Evolutionary conservation across 2,329 filamentous ascomycete species (phyloP), one percentile per base, ranked within the genome.

Genomic region (Aureobasidium sp.): DNA sequence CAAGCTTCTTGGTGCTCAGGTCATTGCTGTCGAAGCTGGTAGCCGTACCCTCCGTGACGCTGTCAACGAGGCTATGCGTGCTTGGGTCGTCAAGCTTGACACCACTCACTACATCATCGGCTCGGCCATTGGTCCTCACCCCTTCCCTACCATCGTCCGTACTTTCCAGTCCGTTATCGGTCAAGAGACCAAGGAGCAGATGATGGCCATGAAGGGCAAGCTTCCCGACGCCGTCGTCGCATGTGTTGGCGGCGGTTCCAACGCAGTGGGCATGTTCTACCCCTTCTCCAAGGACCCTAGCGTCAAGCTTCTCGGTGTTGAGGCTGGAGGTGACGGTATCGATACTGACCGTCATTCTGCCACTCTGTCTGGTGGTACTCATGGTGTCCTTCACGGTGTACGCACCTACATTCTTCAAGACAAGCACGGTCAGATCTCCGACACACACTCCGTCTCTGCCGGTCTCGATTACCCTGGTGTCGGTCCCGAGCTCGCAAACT

Each of bases 31-130:
- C 49, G 91, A 97, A 73, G 90, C 92, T 50, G 94, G 94, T 60
- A 91, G 88, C 68, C 85, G 86, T 69, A 81, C 79, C 3, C 75
- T 81, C 5, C 76, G 80, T 60, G 79, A 82, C 65, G 79, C 93
- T 3, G 93, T 97, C 77, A 97, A 97, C 78, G 93, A 99, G 77
- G 92, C 94, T 21, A 79, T 99, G 71, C 89, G 94, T 49, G 87
- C 90, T 65, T 99, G 94, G 94, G 92, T 99, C 21, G 89, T 92
- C 61, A 84, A 92, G 67, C 88, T 99, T 16, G 87, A 92, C 69
- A 95, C 90, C 21, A 97, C 94, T 0, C 94, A 99, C 81, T 99
- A 97, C 80, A 94, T 97, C 69, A 96, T 99, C 69, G 94, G 94
- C 61, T 97, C 91, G 16, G 94, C 94, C 48, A 99, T 99, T 68